Evolutionary conservation across 1,139 yeast genomes (phyloP).

Genomic region (Kluyveromyces sp.): DNA sequence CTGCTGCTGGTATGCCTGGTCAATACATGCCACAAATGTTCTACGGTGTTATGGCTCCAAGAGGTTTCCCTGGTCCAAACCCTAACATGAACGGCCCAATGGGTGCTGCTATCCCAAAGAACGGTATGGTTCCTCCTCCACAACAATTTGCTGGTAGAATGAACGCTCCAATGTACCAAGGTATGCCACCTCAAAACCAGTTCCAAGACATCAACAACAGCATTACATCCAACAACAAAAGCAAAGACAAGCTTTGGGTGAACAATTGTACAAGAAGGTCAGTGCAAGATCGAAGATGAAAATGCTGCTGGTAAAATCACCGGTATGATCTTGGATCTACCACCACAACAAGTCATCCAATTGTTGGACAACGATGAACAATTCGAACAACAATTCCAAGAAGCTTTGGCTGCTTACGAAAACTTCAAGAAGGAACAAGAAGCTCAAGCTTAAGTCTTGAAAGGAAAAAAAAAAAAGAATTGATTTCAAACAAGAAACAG

Average conservation of each 20-base stretch:
- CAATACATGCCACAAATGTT: conserved; percentile 96
- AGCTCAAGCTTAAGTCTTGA: conserved; percentile 11
- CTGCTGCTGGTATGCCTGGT: conserved; percentile 67
- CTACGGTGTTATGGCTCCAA: conserved; percentile 75
- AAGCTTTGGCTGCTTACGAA: conserved; percentile 90
- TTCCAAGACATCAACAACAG: conserved; percentile 32
- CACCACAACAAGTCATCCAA: conserved; percentile 82
- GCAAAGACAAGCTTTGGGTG: conserved; percentile 95
- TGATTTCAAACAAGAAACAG: background rate
- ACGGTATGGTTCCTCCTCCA: conserved; percentile 39
- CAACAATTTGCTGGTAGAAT: conserved; percentile 50
- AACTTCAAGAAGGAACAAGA: conserved; percentile 52
- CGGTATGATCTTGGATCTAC: conserved; percentile 97
- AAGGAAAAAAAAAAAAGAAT: background rate
- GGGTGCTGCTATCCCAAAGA: conserved; percentile 48
- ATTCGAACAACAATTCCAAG: conserved; percentile 87
- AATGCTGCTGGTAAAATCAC: conserved; percentile 99
- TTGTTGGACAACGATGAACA: conserved; percentile 85
- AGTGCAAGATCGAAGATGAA: conserved; percentile 86
- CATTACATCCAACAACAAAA: conserved; percentile 49
- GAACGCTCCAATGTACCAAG: conserved; percentile 78
- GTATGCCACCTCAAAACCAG: conserved; percentile 50
- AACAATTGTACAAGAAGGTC: conserved; percentile 93
- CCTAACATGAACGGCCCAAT: conserved; percentile 66
- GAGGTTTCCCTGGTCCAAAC: conserved; percentile 83